Base-by-base conservation (phyloP, 495 filamentous ascomycete genomes). In the Penicillium macrosclerotiorum region DNA sequence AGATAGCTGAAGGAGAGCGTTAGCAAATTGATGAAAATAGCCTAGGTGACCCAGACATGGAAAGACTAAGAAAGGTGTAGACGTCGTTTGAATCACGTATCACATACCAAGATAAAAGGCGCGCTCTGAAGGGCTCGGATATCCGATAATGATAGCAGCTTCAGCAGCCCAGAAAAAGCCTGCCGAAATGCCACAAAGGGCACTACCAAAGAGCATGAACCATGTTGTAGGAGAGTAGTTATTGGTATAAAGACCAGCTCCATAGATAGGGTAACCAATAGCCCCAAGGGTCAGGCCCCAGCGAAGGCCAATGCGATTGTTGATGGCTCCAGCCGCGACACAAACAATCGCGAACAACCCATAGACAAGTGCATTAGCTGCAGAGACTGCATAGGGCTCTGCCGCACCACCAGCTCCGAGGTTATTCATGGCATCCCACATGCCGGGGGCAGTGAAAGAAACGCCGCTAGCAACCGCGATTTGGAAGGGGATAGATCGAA, bases 141-240 rank as follows among this genome's bases (percentile, higher is more conserved):
- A 85, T 7, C 75, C 71, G 26, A 84, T 76, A 8, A 80, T 81
- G 37, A 85, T 83, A n/a, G 82, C 80, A 9, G 76, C 79, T 57
- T 84, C 82, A 3, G 79, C 74, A 37, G 73, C 74, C 82, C 82
- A 85, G 61, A 84, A 85, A n/a, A 84, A 72, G 9, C 81, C 80
- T 0, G 81, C 82, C 0, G 76, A 79, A 37, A 85, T 71, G 38
- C 82, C 82, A 52, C 82, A 85, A 26, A 81, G 57, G 4, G 78
- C 80, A 16, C 79, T 78, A n/a, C 82, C 82, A 40, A 85, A 67
- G 22, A 84, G 69, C 18, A 82, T 69, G 16, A 84, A 69, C 82
- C 82, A 85, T 37, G 79, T 73, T 22, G 67, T 82, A 8, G 79
- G 74, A 49, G 69, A 80, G 23, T 80, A 72, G 59, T 82, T 85